phyloP scores from a whole-genome alignment of 768 basidiomycete species.

The Chiua virens region DNA sequence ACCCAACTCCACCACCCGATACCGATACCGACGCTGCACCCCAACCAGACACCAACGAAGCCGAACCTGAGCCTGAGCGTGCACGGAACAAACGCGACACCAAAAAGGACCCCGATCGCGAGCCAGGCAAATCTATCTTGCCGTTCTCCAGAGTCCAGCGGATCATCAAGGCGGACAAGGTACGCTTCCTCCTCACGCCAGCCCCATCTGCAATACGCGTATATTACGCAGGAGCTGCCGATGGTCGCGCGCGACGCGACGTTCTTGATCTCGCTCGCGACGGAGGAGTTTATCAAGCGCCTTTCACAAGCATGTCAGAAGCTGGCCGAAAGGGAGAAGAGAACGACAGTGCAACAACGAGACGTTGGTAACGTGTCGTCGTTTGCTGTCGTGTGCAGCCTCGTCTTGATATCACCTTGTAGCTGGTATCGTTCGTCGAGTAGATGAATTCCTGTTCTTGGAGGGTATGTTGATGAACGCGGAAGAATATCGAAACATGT shows the following conservation, averaged over 20 bases:
- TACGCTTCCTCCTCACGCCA: constrained; percentile 22
- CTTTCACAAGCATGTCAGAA: constrained; percentile 70
- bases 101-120: constrained; percentile 34
- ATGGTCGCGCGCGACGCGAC: constrained; percentile 76
- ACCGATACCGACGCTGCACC: constrained; percentile 11
- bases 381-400: background rate
- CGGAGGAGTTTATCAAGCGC: constrained; percentile 85
- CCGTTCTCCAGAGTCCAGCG: constrained; percentile 79
- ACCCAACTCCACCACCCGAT: constrained; percentile 3
- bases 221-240: constrained; percentile 55
- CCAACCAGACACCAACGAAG: background rate
- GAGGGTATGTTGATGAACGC: constrained; percentile 49
- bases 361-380: constrained; percentile 63
- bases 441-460: constrained; percentile 76
- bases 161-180: constrained; percentile 87
- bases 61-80: constrained; percentile 6
- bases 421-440: constrained; percentile 65
- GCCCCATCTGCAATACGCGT: constrained; percentile 22
- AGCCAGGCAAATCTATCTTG: constrained; percentile 68
- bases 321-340: constrained; percentile 67
- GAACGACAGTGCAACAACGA: constrained; percentile 72
- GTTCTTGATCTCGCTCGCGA: constrained; percentile 76
- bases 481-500: background rate
- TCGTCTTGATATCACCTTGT: background rate
- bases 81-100: constrained; percentile 12